Evolutionary conservation across 768 basidiomycete genomes (phyloP).

Genomic region (Rickenella mellea): DNA sequence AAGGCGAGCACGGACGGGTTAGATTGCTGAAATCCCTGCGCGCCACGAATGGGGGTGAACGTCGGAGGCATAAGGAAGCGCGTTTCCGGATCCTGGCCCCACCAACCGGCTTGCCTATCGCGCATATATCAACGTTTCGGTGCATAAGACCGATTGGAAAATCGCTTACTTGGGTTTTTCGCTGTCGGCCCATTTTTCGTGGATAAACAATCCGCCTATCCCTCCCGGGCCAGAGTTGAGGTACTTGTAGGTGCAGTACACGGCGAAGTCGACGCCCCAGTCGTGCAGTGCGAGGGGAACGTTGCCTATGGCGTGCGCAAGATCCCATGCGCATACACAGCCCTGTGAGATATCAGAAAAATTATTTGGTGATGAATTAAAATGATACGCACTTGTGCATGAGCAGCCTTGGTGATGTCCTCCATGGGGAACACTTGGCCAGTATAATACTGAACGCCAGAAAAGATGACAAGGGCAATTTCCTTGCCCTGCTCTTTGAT

Average conservation of each 20-base stretch:
- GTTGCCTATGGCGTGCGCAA: constrained; percentile 93
- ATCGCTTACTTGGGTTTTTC: constrained; percentile 52
- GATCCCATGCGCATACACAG: constrained; percentile 91
- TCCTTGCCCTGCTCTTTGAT: constrained; percentile 64
- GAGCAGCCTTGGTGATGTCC: constrained; percentile 72
- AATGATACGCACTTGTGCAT: constrained; percentile 56
- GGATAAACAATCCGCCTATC: constrained; percentile 90
- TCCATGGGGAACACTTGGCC: constrained; percentile 91
- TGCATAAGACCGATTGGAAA: too few relatives aligned
- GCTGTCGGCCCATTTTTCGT: constrained; percentile 67
- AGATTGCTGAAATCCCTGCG: constrained; percentile 93
- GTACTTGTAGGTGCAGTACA: constrained; percentile 99
- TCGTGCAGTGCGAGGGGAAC: constrained; percentile 83
- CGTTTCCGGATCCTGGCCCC: constrained; percentile 85
- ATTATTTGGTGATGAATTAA: constrained; percentile 8
- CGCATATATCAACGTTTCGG: not conserved
- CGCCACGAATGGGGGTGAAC: constrained; percentile 81
- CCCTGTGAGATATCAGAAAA: constrained; percentile 42
- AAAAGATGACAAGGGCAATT: constrained; percentile 88
- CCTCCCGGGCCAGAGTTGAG: constrained; percentile 94
- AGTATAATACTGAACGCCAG: constrained; percentile 95
- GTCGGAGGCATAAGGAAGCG: constrained; percentile 84
- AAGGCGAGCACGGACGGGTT: constrained; percentile 81
- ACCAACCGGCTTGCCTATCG: constrained; percentile 87
- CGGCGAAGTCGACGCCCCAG: constrained; percentile 95